A percentile compares a stretch with the other conserved stretches of the same genome.
phyloP scores from a whole-genome alignment of 2,329 filamentous ascomycete genomes.

The Pseudophaeomoniella oleicola region DNA sequence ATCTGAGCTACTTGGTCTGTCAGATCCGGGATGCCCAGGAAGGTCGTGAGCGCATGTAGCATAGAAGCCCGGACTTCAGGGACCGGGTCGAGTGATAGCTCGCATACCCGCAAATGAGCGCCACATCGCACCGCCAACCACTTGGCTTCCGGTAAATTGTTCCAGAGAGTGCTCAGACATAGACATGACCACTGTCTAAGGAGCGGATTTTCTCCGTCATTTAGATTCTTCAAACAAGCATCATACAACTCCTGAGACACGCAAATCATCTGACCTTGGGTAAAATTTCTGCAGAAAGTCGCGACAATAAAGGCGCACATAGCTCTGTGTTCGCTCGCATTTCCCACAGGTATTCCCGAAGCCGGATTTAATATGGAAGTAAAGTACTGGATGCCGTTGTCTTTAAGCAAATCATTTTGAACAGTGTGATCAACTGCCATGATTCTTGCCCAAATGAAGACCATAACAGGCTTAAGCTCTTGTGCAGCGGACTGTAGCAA shows the following conservation, averaged over 20 bases:
- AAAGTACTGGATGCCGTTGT: conserved; percentile 95
- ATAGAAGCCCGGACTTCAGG: conserved; percentile 89
- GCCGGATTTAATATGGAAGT: conserved; percentile 78
- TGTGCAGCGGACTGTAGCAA: conserved; percentile 85
- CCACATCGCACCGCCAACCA: conserved; percentile 87
- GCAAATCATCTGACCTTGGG: conserved; percentile 80
- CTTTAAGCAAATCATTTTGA: conserved; percentile 86
- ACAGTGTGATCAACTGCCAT: conserved; percentile 90
- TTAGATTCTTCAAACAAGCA: conserved; percentile 69
- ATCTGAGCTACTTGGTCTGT: conserved; percentile 83
- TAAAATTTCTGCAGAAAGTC: conserved; percentile 92
- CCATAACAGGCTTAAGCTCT: conserved; percentile 95
- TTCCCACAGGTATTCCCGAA: conserved; percentile 69
- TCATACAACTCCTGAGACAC: conserved; percentile 65
- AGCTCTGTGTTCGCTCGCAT: conserved; percentile 85
- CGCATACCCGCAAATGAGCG: conserved; percentile 67
- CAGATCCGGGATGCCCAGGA: conserved; percentile 82
- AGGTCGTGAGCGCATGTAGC: conserved; percentile 84
- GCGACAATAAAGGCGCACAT: conserved; percentile 98
- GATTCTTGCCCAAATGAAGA: conserved; percentile 96
- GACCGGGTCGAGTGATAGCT: conserved; percentile 68
- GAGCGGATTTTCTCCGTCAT: conserved; percentile 74
- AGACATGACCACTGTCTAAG: conserved; percentile 91
- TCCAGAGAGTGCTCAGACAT: conserved; percentile 90
- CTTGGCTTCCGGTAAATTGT: conserved; percentile 80